Conservation (phyloP, 2,329 filamentous ascomycete species). For the Amphichorda felina region DNA sequence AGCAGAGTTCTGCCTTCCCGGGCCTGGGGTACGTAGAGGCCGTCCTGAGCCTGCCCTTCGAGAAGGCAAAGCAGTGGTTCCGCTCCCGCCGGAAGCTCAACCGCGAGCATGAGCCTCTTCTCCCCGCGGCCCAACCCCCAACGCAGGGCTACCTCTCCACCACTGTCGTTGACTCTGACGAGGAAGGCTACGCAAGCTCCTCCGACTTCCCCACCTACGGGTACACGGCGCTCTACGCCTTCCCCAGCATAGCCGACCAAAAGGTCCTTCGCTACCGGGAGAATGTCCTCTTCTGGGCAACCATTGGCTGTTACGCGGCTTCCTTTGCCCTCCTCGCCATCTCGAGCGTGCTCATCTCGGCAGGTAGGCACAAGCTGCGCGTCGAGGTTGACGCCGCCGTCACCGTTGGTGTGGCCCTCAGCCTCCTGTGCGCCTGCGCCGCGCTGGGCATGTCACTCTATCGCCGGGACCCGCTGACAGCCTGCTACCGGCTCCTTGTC, state of each 20-base stretch:
- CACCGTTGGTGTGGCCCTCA: slow-evolving; percentile 55
- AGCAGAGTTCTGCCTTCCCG: slow-evolving; percentile 47
- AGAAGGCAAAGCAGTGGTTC: slow-evolving; percentile 38
- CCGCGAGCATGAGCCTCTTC: slow-evolving; percentile 15
- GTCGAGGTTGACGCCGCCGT: slow-evolving; percentile 66
- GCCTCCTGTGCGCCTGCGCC: slow-evolving; percentile 50
- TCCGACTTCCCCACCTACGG: slow-evolving; percentile 32
- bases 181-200: slow-evolving; percentile 40
- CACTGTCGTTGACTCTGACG: slow-evolving; percentile 24
- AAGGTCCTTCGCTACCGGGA: slow-evolving; percentile 38
- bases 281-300: slow-evolving; percentile 39
- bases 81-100: slow-evolving; percentile 11
- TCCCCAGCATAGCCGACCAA: slow-evolving; percentile 40
- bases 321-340: slow-evolving; percentile 54
- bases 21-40: slow-evolving; percentile 49
- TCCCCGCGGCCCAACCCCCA: slow-evolving; percentile 11
- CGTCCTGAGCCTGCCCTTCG: slow-evolving; percentile 35
- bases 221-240: slow-evolving; percentile 42
- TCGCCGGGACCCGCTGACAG: slow-evolving; percentile 29
- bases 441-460: slow-evolving; percentile 48
- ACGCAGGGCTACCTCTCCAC: slow-evolving; percentile 17
- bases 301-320: slow-evolving; percentile 41
- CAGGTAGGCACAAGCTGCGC: slow-evolving; percentile 54
- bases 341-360: slow-evolving; percentile 51
- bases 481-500: slow-evolving; percentile 28